Evolutionary conservation across 805 yeast genomes (phyloP).

Genomic region (Helenozyma rhizophorensis): DNA sequence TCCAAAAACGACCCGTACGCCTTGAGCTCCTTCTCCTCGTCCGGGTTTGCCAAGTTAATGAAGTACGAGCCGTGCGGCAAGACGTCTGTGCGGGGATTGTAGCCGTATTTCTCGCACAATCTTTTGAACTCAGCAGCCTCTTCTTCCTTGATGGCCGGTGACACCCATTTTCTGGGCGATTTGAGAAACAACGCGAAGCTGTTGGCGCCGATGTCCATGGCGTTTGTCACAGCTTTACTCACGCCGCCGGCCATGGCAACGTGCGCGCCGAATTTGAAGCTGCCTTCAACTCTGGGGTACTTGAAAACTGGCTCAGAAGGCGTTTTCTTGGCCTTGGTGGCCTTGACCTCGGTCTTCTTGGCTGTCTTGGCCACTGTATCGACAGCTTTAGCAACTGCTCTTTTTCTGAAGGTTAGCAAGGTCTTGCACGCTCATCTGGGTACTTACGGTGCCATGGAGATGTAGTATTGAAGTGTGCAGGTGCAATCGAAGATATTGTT

Average conservation of each 20-base stretch:
- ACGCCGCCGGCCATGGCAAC: slow-evolving; percentile 82
- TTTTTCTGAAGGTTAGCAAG: background rate
- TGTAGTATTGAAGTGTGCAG: too few relatives aligned
- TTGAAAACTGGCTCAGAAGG: slow-evolving; percentile 16
- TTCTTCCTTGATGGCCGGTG: slow-evolving; percentile 66
- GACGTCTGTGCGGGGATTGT: slow-evolving; percentile 71
- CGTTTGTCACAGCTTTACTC: slow-evolving; percentile 61
- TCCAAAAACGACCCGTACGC: slow-evolving; percentile 78
- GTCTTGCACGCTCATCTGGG: too few relatives aligned
- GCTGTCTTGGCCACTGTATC: background rate
- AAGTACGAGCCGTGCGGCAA: slow-evolving; percentile 95
- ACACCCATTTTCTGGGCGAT: slow-evolving; percentile 87
- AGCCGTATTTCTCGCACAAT: slow-evolving; percentile 59
- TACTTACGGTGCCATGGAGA: too few relatives aligned
- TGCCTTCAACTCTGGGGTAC: slow-evolving; percentile 38
- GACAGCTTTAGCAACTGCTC: slow-evolving; percentile 2
- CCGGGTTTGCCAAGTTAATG: slow-evolving; percentile 91
- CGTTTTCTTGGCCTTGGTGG: background rate
- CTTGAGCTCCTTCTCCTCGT: slow-evolving; percentile 67
- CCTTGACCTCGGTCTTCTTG: too few relatives aligned
- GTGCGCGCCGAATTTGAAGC: slow-evolving; percentile 81
- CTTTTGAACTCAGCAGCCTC: slow-evolving; percentile 65
- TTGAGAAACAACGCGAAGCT: slow-evolving; percentile 89
- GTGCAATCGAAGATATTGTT: too few relatives aligned
- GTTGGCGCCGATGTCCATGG: slow-evolving; percentile 57